Conservation (phyloP, 495 filamentous ascomycete genomes). For the Penicillium steckii region DNA sequence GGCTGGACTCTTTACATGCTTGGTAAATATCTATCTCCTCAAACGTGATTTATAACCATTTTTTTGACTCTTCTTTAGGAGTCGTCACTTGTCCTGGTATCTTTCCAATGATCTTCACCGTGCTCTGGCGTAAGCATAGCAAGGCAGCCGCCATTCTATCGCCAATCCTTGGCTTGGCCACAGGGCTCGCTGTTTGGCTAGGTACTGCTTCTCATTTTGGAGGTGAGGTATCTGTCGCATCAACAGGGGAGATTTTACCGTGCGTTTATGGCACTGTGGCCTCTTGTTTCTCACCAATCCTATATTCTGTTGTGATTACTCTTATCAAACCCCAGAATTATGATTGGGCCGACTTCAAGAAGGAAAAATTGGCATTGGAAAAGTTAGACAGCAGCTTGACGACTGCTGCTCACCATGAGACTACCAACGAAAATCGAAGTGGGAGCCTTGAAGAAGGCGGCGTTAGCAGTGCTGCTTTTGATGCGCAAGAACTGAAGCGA, state of each 20-base stretch:
- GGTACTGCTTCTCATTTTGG: slow-evolving; percentile 40
- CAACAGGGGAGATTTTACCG: slow-evolving; percentile 43
- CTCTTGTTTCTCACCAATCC: slow-evolving; percentile 34
- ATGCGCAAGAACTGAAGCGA: slow-evolving; percentile 33
- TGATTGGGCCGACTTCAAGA: slow-evolving; percentile 38
- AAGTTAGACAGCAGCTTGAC: slow-evolving; percentile 28
- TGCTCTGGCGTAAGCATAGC: slow-evolving; percentile 49
- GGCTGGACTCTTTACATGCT: slow-evolving; percentile 41
- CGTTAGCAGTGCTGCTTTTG: not conserved
- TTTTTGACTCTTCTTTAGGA: no score
- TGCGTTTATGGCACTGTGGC: slow-evolving; percentile 45
- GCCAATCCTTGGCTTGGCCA: slow-evolving; percentile 40
- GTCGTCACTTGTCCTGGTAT: slow-evolving; percentile 45
- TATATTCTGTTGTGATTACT: slow-evolving; percentile 37
- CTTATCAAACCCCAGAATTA: slow-evolving; percentile 31
- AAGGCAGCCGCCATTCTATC: slow-evolving; percentile 41
- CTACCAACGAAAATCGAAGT: not conserved
- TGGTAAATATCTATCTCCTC: no score
- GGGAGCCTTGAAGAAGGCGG: slow-evolving; percentile 10
- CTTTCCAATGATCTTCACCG: slow-evolving; percentile 50
- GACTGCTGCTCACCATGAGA: slow-evolving; percentile 11
- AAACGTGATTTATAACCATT: no score
- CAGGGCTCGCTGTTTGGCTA: slow-evolving; percentile 49
- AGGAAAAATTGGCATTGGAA: slow-evolving; percentile 33
- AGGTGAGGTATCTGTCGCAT: slow-evolving; percentile 44